phyloP scores from a whole-genome alignment of 495 filamentous ascomycete genomes.

The Penicillium flavigenum region DNA sequence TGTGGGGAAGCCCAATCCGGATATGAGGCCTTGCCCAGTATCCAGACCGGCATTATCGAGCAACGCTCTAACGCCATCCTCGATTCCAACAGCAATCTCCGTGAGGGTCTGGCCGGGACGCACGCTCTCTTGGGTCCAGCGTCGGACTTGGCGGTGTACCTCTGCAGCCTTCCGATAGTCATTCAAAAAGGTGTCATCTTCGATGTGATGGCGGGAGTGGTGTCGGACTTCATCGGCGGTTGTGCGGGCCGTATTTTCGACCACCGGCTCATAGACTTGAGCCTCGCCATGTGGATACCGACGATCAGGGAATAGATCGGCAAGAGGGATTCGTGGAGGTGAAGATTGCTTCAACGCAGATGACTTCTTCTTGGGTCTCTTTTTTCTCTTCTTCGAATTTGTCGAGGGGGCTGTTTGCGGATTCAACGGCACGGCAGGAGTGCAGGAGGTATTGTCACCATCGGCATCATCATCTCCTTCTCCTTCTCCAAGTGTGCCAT shows the following conservation, averaged over 20 bases:
- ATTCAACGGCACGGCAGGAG: slow-evolving; percentile 25
- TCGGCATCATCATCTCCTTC: slow-evolving; percentile 59
- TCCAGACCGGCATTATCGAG: slow-evolving; percentile 57
- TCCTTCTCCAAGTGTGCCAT: slow-evolving; percentile 38
- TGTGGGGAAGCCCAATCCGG: slow-evolving; percentile 63
- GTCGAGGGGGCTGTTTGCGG: slow-evolving; percentile 7
- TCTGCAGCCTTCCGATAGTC: slow-evolving; percentile 63
- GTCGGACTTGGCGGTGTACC: slow-evolving; percentile 60
- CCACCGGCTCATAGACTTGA: slow-evolving; percentile 41
- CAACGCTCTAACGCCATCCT: slow-evolving; percentile 59
- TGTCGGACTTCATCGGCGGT: slow-evolving; percentile 60
- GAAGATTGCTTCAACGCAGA: slow-evolving; percentile 45
- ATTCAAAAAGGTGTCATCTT: slow-evolving; percentile 56
- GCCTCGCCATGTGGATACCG: slow-evolving; percentile 56
- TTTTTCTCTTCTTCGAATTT: slow-evolving; percentile 51
- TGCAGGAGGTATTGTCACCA: slow-evolving; percentile 30
- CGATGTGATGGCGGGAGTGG: slow-evolving; percentile 41
- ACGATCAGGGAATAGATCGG: slow-evolving; percentile 49
- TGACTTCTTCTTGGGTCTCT: slow-evolving; percentile 53
- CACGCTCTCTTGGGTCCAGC: slow-evolving; percentile 55
- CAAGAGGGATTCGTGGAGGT: slow-evolving; percentile 55
- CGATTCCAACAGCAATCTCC: slow-evolving; percentile 60
- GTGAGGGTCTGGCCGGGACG: slow-evolving; percentile 57
- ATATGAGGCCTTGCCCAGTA: slow-evolving; percentile 55
- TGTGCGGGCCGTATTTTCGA: slow-evolving; percentile 56